Percentiles rank a stretch among this genome's conserved stretches.
These are phyloP conservation scores for Plantago ovata DNA, from an alignment of 257 asterid species.

Conservation along the genomic window DNA sequence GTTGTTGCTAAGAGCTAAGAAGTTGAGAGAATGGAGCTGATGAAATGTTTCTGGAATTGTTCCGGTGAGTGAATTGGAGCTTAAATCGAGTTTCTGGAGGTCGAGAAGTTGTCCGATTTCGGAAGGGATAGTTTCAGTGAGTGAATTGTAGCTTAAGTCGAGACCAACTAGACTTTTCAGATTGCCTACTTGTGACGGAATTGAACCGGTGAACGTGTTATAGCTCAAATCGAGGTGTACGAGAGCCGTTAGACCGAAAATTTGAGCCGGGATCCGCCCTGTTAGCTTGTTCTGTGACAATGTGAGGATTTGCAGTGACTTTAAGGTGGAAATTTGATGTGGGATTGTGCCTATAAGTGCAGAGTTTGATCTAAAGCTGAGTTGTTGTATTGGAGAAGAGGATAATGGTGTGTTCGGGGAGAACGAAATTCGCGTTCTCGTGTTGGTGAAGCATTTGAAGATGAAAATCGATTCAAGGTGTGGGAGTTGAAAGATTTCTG, in stretches of 20 bases:
- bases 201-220: constrained; percentile 47
- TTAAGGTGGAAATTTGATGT: constrained; percentile 49
- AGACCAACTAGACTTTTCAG: constrained; percentile 50
- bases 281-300: constrained; percentile 64
- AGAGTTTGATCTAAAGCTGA: constrained; percentile 65
- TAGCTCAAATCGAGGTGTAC: constrained; percentile 80
- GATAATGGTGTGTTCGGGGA: constrained; percentile 18
- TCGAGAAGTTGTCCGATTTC: constrained; percentile 39
- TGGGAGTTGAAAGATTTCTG: constrained; percentile 58
- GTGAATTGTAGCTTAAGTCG: constrained; percentile 68
- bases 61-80: constrained; percentile 65
- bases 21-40: constrained; percentile 43
- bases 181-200: constrained; percentile 47
- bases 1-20: constrained; percentile 73
- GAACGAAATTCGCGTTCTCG: constrained; percentile 35
- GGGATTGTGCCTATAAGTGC: constrained; percentile 67
- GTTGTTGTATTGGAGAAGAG: constrained; percentile 50
- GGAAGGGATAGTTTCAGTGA: constrained; percentile 44
- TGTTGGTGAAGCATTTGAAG: constrained; percentile 52
- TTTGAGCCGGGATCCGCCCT: constrained; percentile 46
- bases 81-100: constrained; percentile 78
- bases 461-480: constrained; percentile 70
- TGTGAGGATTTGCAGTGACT: constrained; percentile 72
- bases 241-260: constrained; percentile 45
- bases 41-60: constrained; percentile 44